Evolutionary conservation across 1,139 yeast species (phyloP), one percentile per base, ranked within the genome.

Genomic region (Saccharomyces hybrid): DNA sequence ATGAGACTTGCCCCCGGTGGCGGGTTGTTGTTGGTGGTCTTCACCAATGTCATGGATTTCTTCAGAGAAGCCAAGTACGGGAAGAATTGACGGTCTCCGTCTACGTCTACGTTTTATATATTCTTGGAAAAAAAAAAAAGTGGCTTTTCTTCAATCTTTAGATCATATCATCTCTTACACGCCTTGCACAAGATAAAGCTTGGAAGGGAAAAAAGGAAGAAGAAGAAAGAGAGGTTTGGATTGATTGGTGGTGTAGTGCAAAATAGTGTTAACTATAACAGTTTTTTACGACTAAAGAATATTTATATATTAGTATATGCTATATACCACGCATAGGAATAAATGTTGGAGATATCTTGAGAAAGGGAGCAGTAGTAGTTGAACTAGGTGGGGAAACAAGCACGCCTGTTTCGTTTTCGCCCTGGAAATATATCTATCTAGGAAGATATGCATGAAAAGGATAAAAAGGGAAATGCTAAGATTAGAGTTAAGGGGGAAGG

Each of bases 1-100:
- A 79, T 95, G 71, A 86, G 99, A 80, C 80, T 95, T 64, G 99
- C 99, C 54, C 99, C 99, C 58, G 99, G 99, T 69, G 99, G 99
- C 70, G 99, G 99, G 77, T 91, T 95, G 64, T 77, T 95, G 68
- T 80, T 93, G 71, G 98, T 95, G 54, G 99, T 95, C 19, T 93
- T 90, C 78, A 89, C 97, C 52, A 79, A 91, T 46, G 84, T 93
- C 65, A 90, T 91, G 96, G 97, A 91, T 71, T 88, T 90, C 77
- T 93, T 93, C 78, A 81, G 96, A 75, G 76, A 57, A 34, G 53
- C 60, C 62, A 59, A 50, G 26, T 44, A 50, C 31, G 52, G 52
- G 1, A 50, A 50, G n/a, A 38, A 38, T 19, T 19, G 23, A 19
- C 23, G 23, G 23, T 19, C 23, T 19, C 2, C 23, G 23, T 19